Percentiles rank a stretch among this genome's conserved stretches.
These are phyloP conservation scores for Fusarium fracticaudum DNA, from an alignment of 2,329 filamentous ascomycete species.

Conservation along the genomic window DNA sequence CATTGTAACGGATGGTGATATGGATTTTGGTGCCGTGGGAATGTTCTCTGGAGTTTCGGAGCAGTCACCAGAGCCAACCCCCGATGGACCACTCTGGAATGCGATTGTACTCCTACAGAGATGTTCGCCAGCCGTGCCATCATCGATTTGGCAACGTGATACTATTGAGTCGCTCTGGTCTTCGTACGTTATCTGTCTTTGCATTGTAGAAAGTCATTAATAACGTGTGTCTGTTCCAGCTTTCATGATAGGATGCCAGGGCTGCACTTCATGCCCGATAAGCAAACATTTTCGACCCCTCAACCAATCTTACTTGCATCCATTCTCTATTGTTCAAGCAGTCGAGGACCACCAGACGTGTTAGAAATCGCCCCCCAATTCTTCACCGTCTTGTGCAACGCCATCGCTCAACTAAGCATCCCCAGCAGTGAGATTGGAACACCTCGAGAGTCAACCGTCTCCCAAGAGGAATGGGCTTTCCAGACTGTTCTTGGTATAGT, in stretches of 20 bases:
- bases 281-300: constrained; percentile 3
- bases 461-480: constrained; percentile 10
- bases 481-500: constrained; percentile 13
- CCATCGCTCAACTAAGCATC: constrained; percentile 9
- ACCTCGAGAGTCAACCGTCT: neutral
- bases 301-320: constrained; percentile 5
- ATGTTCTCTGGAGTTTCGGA: neutral
- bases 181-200: neutral
- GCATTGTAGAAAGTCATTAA: neutral
- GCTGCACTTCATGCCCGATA: constrained; percentile 8
- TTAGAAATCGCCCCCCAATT: neutral
- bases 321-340: constrained; percentile 6
- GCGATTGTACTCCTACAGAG: neutral
- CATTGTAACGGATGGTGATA: neutral
- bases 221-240: neutral
- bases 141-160: neutral
- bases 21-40: neutral
- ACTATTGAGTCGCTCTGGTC: constrained; percentile 13
- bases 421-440: constrained; percentile 5
- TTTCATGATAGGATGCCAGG: constrained; percentile 15
- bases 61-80: neutral
- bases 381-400: neutral
- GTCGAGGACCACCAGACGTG: neutral
- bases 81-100: neutral
- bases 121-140: neutral